Evolutionary conservation across 2,329 filamentous ascomycete genomes (phyloP).

Genomic region (Paraphaeosphaeria sporulosa): DNA sequence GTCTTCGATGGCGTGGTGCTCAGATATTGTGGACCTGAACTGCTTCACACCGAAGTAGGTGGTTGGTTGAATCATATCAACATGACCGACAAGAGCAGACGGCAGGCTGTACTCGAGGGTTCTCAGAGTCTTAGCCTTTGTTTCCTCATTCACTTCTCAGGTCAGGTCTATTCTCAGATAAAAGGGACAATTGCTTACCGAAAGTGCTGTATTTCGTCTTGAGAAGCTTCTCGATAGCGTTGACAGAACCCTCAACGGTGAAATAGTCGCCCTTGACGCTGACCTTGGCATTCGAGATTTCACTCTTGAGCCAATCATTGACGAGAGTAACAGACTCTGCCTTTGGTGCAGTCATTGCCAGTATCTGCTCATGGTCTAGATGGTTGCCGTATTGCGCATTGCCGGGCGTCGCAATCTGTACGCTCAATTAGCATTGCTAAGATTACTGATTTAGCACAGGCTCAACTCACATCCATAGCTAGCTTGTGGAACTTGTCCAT

Average conservation of each 20-base stretch:
- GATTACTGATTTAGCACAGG: not conserved
- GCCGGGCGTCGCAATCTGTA: conserved; percentile 57
- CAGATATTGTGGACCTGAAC: conserved; percentile 28
- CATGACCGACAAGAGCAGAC: conserved; percentile 40
- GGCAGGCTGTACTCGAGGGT: conserved; percentile 35
- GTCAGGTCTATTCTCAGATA: conserved; percentile 5
- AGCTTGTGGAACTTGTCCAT: conserved; percentile 30
- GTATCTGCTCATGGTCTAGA: conserved; percentile 56
- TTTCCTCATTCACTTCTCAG: conserved; percentile 17
- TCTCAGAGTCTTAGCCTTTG: conserved; percentile 21
- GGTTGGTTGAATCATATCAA: conserved; percentile 60
- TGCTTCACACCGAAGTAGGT: conserved; percentile 48
- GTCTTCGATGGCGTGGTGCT: conserved; percentile 23
- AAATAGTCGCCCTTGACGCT: conserved; percentile 63
- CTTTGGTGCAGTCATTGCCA: conserved; percentile 59
- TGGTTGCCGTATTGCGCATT: conserved; percentile 62
- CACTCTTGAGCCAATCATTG: conserved; percentile 60
- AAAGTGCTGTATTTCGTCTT: conserved; percentile 55
- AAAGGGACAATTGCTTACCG: conserved; percentile 20
- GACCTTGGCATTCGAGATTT: conserved; percentile 55
- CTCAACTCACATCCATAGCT: conserved; percentile 25
- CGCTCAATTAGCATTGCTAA: conserved; percentile 1
- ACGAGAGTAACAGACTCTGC: conserved; percentile 59
- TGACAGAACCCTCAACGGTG: conserved; percentile 57
- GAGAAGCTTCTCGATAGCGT: conserved; percentile 58